Conservation (phyloP, 2,329 filamentous ascomycete genomes). For the Karstenula rhodostoma region DNA sequence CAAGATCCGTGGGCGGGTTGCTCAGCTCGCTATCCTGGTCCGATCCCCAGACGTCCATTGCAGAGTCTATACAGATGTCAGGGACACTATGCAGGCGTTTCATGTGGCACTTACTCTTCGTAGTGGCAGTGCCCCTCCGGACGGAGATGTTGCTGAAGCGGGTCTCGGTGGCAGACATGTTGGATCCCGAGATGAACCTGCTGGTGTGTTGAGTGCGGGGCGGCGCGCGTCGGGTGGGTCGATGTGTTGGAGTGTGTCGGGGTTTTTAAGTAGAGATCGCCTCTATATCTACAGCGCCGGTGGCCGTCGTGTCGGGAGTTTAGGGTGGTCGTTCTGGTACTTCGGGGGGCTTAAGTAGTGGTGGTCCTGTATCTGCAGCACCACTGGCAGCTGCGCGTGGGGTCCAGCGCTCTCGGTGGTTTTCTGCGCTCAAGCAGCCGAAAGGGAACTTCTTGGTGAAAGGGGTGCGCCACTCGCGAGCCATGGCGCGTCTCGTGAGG, state of each 20-base stretch:
- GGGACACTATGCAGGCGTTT: not conserved
- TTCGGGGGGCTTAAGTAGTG: not conserved
- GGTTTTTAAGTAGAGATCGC: no score
- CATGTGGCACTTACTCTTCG: not conserved
- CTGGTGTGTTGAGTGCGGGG: not conserved
- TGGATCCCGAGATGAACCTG: not conserved
- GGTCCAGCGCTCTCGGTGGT: not conserved
- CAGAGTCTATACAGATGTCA: not conserved
- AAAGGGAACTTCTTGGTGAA: not conserved
- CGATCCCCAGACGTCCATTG: not conserved
- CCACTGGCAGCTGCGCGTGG: not conserved
- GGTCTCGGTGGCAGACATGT: not conserved
- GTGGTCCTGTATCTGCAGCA: no score
- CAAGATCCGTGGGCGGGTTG: not conserved
- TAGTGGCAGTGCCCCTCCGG: not conserved
- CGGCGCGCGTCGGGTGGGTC: no score
- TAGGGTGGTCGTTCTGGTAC: not conserved
- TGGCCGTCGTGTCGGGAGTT: not conserved
- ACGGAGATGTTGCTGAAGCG: not conserved
- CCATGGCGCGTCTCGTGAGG: not conserved
- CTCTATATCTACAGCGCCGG: no score
- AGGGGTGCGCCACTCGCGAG: not conserved
- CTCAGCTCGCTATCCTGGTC: not conserved
- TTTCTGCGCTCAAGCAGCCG: not conserved
- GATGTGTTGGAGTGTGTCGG: no score